Evolutionary conservation across 495 filamentous ascomycete genomes (phyloP).

Genomic region (Cercophora sp.): DNA sequence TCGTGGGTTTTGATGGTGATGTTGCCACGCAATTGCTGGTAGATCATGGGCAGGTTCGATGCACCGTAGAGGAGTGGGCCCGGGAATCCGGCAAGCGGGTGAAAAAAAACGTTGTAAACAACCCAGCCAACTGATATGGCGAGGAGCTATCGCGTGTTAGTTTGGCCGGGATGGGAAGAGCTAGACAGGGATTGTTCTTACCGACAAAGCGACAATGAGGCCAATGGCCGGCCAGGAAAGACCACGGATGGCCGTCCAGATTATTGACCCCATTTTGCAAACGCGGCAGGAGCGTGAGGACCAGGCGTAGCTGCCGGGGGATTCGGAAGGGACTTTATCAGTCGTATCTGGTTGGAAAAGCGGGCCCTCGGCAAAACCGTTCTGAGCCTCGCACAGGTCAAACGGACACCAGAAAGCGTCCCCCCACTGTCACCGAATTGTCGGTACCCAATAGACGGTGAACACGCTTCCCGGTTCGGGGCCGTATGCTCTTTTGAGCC

Average conservation of each 20-base stretch:
- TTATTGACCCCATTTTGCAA: background rate
- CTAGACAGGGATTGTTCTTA: background rate
- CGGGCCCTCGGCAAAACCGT: background rate
- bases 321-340: too few relatives aligned
- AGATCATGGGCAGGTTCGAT: background rate
- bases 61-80: background rate
- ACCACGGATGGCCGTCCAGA: background rate
- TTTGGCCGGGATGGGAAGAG: background rate
- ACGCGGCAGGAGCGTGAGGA: background rate
- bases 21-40: background rate
- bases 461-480: too few relatives aligned
- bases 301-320: background rate
- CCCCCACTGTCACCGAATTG: too few relatives aligned
- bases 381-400: background rate
- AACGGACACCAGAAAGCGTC: too few relatives aligned
- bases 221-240: background rate
- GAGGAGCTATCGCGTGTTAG: background rate
- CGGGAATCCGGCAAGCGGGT: constrained; percentile 1
- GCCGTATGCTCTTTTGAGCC: too few relatives aligned
- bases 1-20: background rate
- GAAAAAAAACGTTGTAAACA: constrained; percentile 1
- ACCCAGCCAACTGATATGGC: background rate
- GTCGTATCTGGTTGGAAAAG: too few relatives aligned
- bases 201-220: background rate
- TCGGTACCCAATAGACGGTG: too few relatives aligned